phyloP scores from a whole-genome alignment of 1,284 basidiomycete genomes.

The Kwoniella shivajii region DNA sequence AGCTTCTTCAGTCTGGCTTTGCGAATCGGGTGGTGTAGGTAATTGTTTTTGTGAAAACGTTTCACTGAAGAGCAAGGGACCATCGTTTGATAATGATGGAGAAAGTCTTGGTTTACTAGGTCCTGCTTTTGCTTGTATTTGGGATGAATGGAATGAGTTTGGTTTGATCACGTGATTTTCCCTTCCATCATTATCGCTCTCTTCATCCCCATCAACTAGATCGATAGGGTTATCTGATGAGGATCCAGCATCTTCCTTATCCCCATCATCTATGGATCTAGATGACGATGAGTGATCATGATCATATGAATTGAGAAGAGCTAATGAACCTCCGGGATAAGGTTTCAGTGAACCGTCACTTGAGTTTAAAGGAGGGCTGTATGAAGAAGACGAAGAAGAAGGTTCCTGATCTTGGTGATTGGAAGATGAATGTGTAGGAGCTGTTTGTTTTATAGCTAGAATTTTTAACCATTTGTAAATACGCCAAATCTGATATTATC shows the following conservation, averaged over 20 bases:
- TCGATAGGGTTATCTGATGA: background rate
- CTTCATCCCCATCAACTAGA: too few species aligned
- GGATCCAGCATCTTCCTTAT: background rate
- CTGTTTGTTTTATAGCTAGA: too few species aligned
- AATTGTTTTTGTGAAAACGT: background rate
- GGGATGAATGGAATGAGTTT: too few species aligned
- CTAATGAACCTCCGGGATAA: conserved; percentile 6
- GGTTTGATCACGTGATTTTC: too few species aligned
- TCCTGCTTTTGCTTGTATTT: background rate
- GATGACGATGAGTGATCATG: background rate
- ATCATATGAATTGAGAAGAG: background rate
- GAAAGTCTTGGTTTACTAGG: background rate
- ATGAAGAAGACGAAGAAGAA: background rate
- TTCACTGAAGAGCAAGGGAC: background rate
- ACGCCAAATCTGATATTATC: too few species aligned
- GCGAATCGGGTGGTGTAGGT: background rate
- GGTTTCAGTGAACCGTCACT: background rate
- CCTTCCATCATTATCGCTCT: too few species aligned
- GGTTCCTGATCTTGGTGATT: background rate
- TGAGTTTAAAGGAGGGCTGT: background rate
- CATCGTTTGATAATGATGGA: too few species aligned
- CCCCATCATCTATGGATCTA: background rate
- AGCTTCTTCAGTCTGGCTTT: background rate
- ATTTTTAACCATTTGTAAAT: too few species aligned
- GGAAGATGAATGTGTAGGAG: too few species aligned